These are phyloP conservation scores for Calocybe cyanea DNA, from an alignment of 768 basidiomycete genomes.

Conservation along the genomic window DNA sequence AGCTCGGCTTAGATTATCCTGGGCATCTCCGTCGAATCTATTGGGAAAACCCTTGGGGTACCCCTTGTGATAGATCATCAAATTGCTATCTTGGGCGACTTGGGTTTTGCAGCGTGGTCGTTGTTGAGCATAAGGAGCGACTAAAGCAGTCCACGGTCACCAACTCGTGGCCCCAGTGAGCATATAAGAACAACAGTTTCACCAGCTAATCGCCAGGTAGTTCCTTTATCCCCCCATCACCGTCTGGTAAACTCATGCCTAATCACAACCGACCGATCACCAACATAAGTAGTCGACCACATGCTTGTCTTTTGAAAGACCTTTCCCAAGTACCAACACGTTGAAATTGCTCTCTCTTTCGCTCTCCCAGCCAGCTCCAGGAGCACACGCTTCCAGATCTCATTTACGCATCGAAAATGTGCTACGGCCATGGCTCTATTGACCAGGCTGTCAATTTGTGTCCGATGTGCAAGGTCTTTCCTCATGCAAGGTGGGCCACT, in stretches of 20 bases:
- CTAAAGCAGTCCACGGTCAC: slow-evolving; percentile 16
- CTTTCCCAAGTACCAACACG: slow-evolving; percentile 31
- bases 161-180: slow-evolving; percentile 17
- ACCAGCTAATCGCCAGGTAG: neutral
- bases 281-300: slow-evolving; percentile 29
- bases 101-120: slow-evolving; percentile 22
- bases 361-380: neutral
- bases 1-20: too few species aligned
- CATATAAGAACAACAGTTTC: slow-evolving; percentile 14
- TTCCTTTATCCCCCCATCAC: neutral
- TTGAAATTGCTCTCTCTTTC: slow-evolving; percentile 31
- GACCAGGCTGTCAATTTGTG: slow-evolving; percentile 67
- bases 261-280: slow-evolving; percentile 24
- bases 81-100: slow-evolving; percentile 19
- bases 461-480: slow-evolving; percentile 84
- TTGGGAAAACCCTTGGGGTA: neutral
- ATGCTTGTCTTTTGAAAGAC: slow-evolving; percentile 26
- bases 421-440: slow-evolving; percentile 65
- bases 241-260: slow-evolving; percentile 19
- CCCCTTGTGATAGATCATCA: slow-evolving; percentile 1
- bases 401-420: slow-evolving; percentile 47
- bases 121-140: slow-evolving; percentile 22
- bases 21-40: slow-evolving; percentile 16
- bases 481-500: slow-evolving; percentile 51
- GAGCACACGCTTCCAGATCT: slow-evolving; percentile 17